Evolutionary conservation across 495 filamentous ascomycete species (phyloP), one percentile per base, ranked within the genome.

Genomic region (Trichocladium uniseriatum): DNA sequence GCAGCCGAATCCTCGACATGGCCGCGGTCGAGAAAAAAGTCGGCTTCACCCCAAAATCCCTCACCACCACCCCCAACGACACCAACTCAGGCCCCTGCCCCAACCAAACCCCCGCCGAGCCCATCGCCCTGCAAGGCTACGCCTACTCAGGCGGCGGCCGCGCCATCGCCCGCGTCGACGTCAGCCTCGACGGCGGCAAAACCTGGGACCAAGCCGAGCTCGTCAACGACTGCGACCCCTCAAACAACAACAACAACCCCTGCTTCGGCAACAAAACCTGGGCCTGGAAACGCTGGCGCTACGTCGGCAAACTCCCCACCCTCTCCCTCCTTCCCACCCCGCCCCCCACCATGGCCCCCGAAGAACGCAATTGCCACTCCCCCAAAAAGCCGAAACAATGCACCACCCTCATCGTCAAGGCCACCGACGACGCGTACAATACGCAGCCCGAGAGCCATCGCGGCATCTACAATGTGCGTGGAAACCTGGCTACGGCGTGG

Each of bases 61-160:
- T 38, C 3, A 43, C 32, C 28, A 19, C 43, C 3, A 13, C 38
- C 20, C 15, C 41, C n/a, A 8, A 4, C 5, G 31, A 32, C 31
- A 38, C 11, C 3, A 27, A 27, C 24, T 8, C 24, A 3, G 24
- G 4, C n/a, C 28, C 54, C n/a, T 54, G 51, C 31, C 47, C 54
- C n/a, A 14, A 27, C 10, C 13, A 36, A 11, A 55, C 42, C 11
- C 38, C 55, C 1, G 38, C 39, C 24, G 44, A 52, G 49, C 69
- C 55, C 18, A 55, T 76, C 38, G 61, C 69, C 18, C 41, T 81
- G 4, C 64, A 74, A 52, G 79, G 78, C 1, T 80, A 78, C 50
- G 79, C 79, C 6, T 81, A 80, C 55, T 76, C 75, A 5, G 79
- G 79, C 32, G 75, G 76, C n/a, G 77, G 77, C 13, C 65, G 74